These are phyloP conservation scores for Neckera pumila DNA, from an alignment of 225 moss, liverwort and hornwort species.

Conservation along the genomic window DNA sequence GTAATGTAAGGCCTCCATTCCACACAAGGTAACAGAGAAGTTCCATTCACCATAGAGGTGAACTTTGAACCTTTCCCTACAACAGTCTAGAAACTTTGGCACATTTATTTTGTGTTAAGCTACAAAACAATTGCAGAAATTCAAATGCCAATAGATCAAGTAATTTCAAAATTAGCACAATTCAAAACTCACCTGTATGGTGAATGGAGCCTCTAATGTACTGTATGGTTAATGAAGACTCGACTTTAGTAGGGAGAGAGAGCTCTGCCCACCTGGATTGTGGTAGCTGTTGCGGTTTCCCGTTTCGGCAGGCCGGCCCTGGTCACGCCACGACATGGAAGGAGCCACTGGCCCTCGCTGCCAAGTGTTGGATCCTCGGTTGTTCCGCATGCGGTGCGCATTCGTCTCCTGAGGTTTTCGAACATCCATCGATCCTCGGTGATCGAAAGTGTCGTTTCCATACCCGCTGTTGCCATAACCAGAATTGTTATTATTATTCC, in stretches of 20 bases:
- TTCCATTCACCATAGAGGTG: neutral
- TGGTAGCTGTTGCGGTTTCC: conserved; percentile 13
- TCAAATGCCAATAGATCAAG: neutral
- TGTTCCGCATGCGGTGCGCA: conserved; percentile 27
- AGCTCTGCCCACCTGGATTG: conserved; percentile 14
- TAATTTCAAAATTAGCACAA: neutral
- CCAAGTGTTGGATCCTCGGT: conserved; percentile 20
- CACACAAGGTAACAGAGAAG: neutral
- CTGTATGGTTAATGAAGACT: neutral
- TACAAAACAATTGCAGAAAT: neutral
- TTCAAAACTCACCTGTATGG: neutral
- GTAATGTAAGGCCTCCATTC: neutral
- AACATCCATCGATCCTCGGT: conserved; percentile 25
- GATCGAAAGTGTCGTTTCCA: conserved; percentile 18
- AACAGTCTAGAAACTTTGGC: neutral
- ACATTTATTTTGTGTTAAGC: too few relatives aligned
- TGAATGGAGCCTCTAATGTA: neutral
- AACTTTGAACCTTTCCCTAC: neutral
- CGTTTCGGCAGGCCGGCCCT: conserved; percentile 7
- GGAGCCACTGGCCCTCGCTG: conserved; percentile 32
- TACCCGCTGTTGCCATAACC: conserved; percentile 3
- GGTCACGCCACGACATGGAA: conserved; percentile 26
- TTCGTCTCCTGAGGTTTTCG: conserved; percentile 38
- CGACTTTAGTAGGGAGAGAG: neutral
- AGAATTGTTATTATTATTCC: neutral